Evolutionary conservation across 129 eudicot genomes (phyloP), one percentile per base, ranked within the genome.

Genomic region (Pseudognaphalium luteoalbum): DNA sequence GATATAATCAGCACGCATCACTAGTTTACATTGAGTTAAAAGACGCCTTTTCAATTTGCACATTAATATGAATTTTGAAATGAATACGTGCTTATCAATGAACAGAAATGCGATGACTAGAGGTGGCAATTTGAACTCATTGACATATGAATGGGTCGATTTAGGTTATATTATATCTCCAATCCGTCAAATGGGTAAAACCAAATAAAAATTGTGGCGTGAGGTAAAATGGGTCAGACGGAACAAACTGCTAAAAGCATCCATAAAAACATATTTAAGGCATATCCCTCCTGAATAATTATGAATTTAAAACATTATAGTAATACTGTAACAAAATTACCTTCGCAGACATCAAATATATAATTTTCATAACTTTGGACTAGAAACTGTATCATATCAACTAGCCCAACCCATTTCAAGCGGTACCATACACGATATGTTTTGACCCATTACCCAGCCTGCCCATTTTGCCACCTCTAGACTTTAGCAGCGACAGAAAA

Each of bases 11-110:
- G 22, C 28, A 56, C 5, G 11, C 1, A 8, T n/a, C 61, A 56
- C 21, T n/a, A 4, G 16, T 56, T 19, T 56, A 54, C 21, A 4
- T 54, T 2, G 7, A 54, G 56, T 22, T 30, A 4, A 11, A 19
- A 68, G 5, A 68, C 37, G 30, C 30, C 25, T 37, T 41, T 70
- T 50, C 17, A 70, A 11, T 70, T 61, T 70, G 61, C 74, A 22
- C 15, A 8, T 14, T 32, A 22, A 15, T 25, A 25, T 25, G 28
- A 25, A 25, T 25, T 12, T 66, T 17, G 2, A 35, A 37, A 15
- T 35, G 1, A 34, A 33, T 3, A 66, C 1, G 30, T 66, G 42
- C 7, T 22, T n/a, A 39, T n/a, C 34, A 21, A 68, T 68, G 22
- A 54, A 16, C 60, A 54, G 9, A 54, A 19, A 17, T 17, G 60